These are phyloP conservation scores for Camelina sativa DNA, from an alignment of 345 rosid genomes.

Conservation along the genomic window DNA sequence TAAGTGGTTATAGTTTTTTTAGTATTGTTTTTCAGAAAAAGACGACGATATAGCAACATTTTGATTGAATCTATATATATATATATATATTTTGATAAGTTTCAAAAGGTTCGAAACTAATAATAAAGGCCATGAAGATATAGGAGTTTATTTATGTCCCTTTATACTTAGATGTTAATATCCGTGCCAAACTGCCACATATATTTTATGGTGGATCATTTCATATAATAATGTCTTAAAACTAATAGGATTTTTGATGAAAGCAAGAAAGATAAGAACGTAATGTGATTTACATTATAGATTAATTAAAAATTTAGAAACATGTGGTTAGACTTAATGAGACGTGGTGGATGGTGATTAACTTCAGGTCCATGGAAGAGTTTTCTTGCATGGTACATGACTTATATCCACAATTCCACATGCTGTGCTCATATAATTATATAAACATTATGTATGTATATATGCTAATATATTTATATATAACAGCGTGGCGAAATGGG, in stretches of 20 bases:
- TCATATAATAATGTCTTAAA: slow-evolving; percentile 9
- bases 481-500: slow-evolving; percentile 8
- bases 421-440: neutral
- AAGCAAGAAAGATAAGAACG: slow-evolving; percentile 30
- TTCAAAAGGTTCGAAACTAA: neutral
- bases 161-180: neutral
- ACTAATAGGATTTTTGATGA: slow-evolving; percentile 1
- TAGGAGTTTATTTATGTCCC: neutral
- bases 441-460: no score
- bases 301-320: slow-evolving; percentile 13
- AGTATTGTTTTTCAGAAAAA: neutral
- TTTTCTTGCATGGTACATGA: slow-evolving; percentile 43
- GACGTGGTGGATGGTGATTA: slow-evolving; percentile 44
- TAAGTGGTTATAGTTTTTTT: neutral
- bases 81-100: neutral
- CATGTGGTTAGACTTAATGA: slow-evolving; percentile 40
- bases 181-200: neutral
- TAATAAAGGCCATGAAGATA: neutral
- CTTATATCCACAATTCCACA: slow-evolving; percentile 30
- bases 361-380: slow-evolving; percentile 38
- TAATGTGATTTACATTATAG: slow-evolving; percentile 4
- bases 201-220: neutral
- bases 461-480: no score
- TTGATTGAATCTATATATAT: neutral
- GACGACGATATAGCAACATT: neutral